Percentiles rank a stretch among this genome's conserved stretches.
Evolutionary conservation across 2,329 filamentous ascomycete genomes (phyloP).

Genomic region (Fusarium sp.): DNA sequence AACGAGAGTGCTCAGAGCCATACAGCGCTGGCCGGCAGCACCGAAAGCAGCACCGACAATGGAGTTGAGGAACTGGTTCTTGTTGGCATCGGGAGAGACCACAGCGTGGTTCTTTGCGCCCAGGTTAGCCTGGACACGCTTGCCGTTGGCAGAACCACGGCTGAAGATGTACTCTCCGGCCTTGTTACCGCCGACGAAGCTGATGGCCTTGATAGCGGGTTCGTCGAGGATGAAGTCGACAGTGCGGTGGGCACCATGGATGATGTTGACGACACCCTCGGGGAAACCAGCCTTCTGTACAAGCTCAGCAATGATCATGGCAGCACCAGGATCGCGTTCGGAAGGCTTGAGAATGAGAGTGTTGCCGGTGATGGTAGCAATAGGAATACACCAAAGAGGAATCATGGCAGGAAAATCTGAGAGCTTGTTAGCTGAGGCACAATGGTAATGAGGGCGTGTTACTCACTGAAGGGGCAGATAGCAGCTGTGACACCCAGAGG

Average conservation of each 20-base stretch:
- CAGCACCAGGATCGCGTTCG: constrained; percentile 85
- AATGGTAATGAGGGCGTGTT: background rate
- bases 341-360: constrained; percentile 88
- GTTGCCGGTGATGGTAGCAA: constrained; percentile 87
- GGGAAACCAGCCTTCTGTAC: constrained; percentile 85
- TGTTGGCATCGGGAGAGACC: constrained; percentile 87
- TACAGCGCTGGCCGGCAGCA: constrained; percentile 86
- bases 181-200: constrained; percentile 89
- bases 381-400: constrained; percentile 89
- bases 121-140: constrained; percentile 89
- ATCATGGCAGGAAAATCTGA: constrained; percentile 92
- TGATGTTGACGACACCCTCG: constrained; percentile 83
- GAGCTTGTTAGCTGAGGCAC: constrained; percentile 17
- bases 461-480: constrained; percentile 87
- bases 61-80: constrained; percentile 88
- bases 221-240: constrained; percentile 91
- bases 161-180: constrained; percentile 89
- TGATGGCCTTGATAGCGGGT: constrained; percentile 86
- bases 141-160: constrained; percentile 84
- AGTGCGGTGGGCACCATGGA: constrained; percentile 83
- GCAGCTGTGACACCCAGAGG: constrained; percentile 84
- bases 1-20: constrained; percentile 86
- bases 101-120: constrained; percentile 91
- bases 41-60: constrained; percentile 88
- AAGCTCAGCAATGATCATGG: constrained; percentile 87